Evolutionary conservation across 345 rosid genomes (phyloP), one percentile per base, ranked within the genome.

Genomic region (Lepidium aucheri): DNA sequence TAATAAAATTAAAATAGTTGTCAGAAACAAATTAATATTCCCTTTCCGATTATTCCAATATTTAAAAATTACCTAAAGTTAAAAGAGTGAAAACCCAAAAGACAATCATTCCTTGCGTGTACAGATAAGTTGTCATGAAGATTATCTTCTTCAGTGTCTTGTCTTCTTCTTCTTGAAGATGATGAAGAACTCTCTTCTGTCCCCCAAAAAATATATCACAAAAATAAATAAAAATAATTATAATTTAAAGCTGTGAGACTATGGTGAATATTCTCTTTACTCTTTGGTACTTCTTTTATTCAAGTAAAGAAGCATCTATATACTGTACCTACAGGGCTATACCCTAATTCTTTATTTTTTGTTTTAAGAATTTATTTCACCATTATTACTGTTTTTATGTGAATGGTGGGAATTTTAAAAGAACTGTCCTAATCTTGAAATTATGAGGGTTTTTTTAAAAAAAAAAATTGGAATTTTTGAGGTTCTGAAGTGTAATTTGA

Each of bases 51-150:
- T 62, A n/a, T 20, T 32, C 36, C 58, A 35, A 30, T 18, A 17
- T 46, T 41, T 8, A 71, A 54, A 36, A 5, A 12, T 72, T 72
- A 72, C 76, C 76, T 65, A 66, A 72, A 65, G 70, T 55, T 63
- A 39, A 60, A 74, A 61, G 69, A 54, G 68, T 61, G 63, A 67
- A 61, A 74, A 8, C 73, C 73, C 51, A 74, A 74, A 74, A 67
- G 77, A 74, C 77, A 74, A 74, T 74, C 77, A 74, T 74, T 74
- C 73, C 59, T 60, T 53, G 73, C 61, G 73, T 74, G 77, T 67
- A 53, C 67, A 74, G 77, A 74, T 64, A 67, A 53, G 59, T 74
- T 74, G 73, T 74, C 77, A 67, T 74, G 77, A 65, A 65, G 67
- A 35, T 51, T 41, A 73, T 65, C 72, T 51, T 59, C 73, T 35